These are phyloP conservation scores for Cutaneotrichosporon cavernicola DNA, from an alignment of 1,284 basidiomycete genomes.

Conservation along the genomic window DNA sequence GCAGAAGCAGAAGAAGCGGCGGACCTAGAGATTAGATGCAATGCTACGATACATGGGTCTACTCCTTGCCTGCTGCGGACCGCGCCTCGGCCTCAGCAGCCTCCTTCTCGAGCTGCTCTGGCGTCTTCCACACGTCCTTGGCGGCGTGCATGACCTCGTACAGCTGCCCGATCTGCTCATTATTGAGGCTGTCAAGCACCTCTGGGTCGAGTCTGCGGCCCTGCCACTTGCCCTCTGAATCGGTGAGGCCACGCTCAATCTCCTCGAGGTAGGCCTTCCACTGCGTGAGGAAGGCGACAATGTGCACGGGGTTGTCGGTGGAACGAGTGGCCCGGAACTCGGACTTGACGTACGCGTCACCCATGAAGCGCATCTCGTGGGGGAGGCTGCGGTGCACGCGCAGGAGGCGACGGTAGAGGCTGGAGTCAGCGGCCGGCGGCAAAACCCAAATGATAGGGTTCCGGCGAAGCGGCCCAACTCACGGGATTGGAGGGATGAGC, in stretches of 20 bases:
- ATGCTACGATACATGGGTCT: conserved; percentile 10
- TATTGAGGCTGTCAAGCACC: conserved; percentile 83
- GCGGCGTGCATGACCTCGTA: conserved; percentile 89
- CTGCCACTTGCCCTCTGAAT: conserved; percentile 53
- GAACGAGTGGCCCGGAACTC: conserved; percentile 79
- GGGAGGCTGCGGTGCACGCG: conserved; percentile 74
- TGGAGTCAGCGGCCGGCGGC: conserved; percentile 41
- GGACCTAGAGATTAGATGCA: conserved; percentile 2
- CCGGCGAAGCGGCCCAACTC: conserved; percentile 34
- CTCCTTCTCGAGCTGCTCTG: conserved; percentile 22
- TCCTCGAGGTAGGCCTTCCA: conserved; percentile 88
- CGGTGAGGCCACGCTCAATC: conserved; percentile 48
- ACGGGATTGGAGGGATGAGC: conserved; percentile 80
- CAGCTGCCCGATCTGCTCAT: conserved; percentile 80
- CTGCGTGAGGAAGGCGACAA: conserved; percentile 87
- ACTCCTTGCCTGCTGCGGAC: conserved; percentile 11
- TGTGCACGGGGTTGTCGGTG: conserved; percentile 79
- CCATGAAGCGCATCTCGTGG: conserved; percentile 75
- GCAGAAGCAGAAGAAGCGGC: conserved; percentile 29
- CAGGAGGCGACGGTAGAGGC: conserved; percentile 75
- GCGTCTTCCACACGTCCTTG: conserved; percentile 74
- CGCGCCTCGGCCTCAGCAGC: conserved; percentile 21
- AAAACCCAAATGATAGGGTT: neutral
- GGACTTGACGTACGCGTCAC: conserved; percentile 83
- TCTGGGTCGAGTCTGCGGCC: conserved; percentile 73